A percentile compares a stretch with the other conserved stretches of the same genome.
phyloP scores from a whole-genome alignment of 2,329 filamentous ascomycete genomes.

The Diplodia corticola region DNA sequence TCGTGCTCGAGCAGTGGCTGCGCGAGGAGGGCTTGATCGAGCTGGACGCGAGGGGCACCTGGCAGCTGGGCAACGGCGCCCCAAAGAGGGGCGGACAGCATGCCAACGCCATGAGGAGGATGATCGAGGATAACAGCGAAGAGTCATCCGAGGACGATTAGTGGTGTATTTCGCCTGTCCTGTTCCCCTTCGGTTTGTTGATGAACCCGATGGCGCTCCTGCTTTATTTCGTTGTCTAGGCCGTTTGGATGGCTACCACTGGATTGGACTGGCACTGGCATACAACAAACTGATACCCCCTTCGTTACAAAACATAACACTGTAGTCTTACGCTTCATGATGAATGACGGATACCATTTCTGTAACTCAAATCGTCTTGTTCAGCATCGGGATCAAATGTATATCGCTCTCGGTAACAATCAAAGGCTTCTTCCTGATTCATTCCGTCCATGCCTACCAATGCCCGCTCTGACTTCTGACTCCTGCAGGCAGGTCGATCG shows the following conservation, averaged over 20 bases:
- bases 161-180: not conserved
- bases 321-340: not conserved
- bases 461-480: not conserved
- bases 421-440: too few species aligned
- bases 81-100: not conserved
- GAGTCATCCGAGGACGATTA: not conserved
- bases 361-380: not conserved
- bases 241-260: not conserved
- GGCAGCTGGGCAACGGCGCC: conserved; percentile 38
- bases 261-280: not conserved
- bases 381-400: not conserved
- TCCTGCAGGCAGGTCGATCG: not conserved
- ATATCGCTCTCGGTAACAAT: not conserved
- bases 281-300: conserved; percentile 21
- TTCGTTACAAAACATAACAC: conserved; percentile 11
- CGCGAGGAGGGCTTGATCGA: conserved; percentile 41
- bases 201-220: not conserved
- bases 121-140: not conserved
- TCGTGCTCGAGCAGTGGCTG: conserved; percentile 42
- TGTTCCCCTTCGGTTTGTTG: not conserved
- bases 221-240: not conserved
- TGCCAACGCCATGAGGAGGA: not conserved
- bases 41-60: conserved; percentile 29
- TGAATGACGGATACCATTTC: not conserved
- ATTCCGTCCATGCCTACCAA: not conserved